phyloP scores from a whole-genome alignment of 2,329 filamentous ascomycete genomes.

The Aspergillus spinulosporus region DNA sequence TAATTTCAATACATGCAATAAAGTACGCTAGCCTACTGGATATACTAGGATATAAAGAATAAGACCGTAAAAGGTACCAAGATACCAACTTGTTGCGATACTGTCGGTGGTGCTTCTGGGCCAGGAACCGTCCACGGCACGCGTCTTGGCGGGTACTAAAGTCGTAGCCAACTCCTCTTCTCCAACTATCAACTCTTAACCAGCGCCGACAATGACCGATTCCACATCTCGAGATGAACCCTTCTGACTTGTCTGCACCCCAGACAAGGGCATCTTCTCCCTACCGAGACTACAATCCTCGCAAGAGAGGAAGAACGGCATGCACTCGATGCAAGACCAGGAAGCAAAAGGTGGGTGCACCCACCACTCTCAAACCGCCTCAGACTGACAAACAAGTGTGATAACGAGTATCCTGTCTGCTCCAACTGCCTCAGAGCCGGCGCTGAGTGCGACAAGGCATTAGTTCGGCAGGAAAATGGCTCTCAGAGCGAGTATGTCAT shows the following conservation, averaged over 20 bases:
- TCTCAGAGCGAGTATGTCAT: slow-evolving; percentile 36
- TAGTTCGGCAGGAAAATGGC: slow-evolving; percentile 42
- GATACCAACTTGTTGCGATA: not conserved
- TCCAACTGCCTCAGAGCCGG: slow-evolving; percentile 49
- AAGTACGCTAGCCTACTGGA: no score
- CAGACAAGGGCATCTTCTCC: slow-evolving; percentile 27
- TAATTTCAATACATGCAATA: not conserved
- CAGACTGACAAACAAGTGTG: slow-evolving; percentile 36
- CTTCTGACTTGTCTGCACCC: slow-evolving; percentile 20
- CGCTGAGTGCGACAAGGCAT: slow-evolving; percentile 45
- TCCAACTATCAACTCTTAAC: slow-evolving; percentile 4
- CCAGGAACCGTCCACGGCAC: slow-evolving; percentile 4
- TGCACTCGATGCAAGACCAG: slow-evolving; percentile 50
- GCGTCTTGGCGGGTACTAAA: slow-evolving; percentile 6
- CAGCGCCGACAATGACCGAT: slow-evolving; percentile 8
- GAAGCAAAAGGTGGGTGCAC: slow-evolving; percentile 44
- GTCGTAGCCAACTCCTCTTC: not conserved
- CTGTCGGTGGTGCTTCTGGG: not conserved
- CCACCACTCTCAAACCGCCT: not conserved
- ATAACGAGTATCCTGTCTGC: slow-evolving; percentile 48
- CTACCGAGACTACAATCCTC: slow-evolving; percentile 41
- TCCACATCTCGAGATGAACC: slow-evolving; percentile 19
- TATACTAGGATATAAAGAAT: no score
- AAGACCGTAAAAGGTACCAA: not conserved
- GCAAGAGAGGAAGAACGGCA: slow-evolving; percentile 48